Percentiles rank a stretch among this genome's conserved stretches.
Conservation (phyloP, 2,329 filamentous ascomycete genomes). For the Sphaerulina populicola region DNA sequence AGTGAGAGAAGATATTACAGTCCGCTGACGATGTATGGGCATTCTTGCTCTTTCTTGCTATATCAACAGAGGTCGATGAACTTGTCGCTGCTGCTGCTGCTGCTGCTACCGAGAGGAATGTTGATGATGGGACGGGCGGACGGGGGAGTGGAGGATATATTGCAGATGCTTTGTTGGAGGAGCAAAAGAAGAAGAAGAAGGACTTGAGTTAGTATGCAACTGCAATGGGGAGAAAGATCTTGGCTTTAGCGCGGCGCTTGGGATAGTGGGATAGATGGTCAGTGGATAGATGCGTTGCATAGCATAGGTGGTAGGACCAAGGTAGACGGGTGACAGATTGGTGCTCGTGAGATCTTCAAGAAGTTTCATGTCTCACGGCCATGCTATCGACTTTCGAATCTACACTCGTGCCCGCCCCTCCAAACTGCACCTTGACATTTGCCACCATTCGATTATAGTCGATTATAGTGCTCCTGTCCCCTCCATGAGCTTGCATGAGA, state of each 20-base stretch:
- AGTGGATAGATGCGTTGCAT: neutral
- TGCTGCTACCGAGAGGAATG: constrained; percentile 17
- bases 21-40: constrained; percentile 5
- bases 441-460: neutral
- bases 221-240: neutral
- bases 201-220: neutral
- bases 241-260: neutral
- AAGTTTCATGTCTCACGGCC: neutral
- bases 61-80: constrained; percentile 38
- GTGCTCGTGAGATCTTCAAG: neutral
- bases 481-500: neutral
- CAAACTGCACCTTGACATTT: neutral
- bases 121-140: constrained; percentile 40
- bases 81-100: constrained; percentile 29
- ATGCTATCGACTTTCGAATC: neutral
- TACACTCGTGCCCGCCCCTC: too few relatives aligned
- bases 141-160: constrained; percentile 37
- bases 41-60: neutral
- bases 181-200: neutral
- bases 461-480: neutral
- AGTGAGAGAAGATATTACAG: neutral
- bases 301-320: neutral
- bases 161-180: constrained; percentile 28
- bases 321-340: too few relatives aligned
- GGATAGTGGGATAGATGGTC: neutral